These are phyloP conservation scores for Colletotrichum orbiculare DNA, from an alignment of 2,329 filamentous ascomycete species.

Conservation along the genomic window DNA sequence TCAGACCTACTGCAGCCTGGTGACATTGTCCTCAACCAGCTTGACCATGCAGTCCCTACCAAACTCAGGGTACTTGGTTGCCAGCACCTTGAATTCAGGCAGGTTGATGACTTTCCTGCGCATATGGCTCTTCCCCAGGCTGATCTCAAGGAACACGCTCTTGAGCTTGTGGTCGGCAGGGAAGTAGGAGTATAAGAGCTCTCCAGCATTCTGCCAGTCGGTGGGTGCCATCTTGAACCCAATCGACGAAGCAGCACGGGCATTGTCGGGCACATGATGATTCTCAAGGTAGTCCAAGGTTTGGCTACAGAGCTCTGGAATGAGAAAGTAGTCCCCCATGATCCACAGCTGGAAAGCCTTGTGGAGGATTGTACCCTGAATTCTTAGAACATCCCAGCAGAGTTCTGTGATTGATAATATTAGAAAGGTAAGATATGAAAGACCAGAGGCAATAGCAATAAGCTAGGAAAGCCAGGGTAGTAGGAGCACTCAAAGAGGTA, in stretches of 20 bases:
- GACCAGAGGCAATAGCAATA: background rate
- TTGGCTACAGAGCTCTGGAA: background rate
- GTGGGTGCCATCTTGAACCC: background rate
- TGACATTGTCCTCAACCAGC: background rate
- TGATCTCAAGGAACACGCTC: background rate
- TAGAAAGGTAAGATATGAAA: too few relatives aligned
- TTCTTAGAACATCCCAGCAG: background rate
- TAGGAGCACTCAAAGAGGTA: background rate
- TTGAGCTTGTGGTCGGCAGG: background rate
- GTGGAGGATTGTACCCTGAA: background rate
- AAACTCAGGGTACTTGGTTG: background rate
- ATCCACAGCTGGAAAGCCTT: conserved; percentile 2
- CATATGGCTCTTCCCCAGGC: conserved; percentile 1
- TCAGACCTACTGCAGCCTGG: background rate
- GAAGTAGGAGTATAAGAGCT: conserved; percentile 1
- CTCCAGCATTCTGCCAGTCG: background rate
- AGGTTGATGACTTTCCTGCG: background rate
- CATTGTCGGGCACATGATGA: background rate
- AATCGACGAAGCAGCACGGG: background rate
- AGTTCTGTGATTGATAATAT: too few relatives aligned
- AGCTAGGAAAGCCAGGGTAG: background rate
- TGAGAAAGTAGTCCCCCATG: conserved; percentile 16
- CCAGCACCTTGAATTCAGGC: conserved; percentile 5
- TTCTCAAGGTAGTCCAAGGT: background rate
- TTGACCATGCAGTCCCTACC: conserved; percentile 20